Evolutionary conservation across 1,284 basidiomycete genomes (phyloP).

Genomic region (Cutaneotrichosporon daszewskae): DNA sequence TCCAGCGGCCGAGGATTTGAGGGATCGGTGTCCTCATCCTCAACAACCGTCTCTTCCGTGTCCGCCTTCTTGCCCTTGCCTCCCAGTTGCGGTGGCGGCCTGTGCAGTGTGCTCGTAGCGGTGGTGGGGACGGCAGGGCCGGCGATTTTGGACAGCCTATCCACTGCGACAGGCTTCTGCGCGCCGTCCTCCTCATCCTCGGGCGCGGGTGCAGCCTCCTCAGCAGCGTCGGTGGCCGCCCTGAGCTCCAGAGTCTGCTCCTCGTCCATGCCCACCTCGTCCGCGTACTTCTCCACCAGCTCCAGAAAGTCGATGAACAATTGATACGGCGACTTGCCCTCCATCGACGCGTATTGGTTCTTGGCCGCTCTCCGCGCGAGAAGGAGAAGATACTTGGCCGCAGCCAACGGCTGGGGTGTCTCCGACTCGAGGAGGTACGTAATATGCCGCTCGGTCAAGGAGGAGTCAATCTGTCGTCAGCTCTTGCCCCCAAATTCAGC

Average conservation of each 20-base stretch:
- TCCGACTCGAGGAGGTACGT: slow-evolving; percentile 64
- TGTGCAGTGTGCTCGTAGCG: slow-evolving; percentile 20
- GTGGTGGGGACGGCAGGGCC: slow-evolving; percentile 61
- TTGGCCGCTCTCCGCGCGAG: slow-evolving; percentile 75
- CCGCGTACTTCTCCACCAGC: slow-evolving; percentile 81
- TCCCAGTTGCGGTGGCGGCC: slow-evolving; percentile 19
- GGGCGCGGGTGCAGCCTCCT: slow-evolving; percentile 6
- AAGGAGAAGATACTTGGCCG: slow-evolving; percentile 80
- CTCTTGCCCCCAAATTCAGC: slow-evolving; percentile 12
- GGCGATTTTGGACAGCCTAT: slow-evolving; percentile 49
- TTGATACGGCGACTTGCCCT: slow-evolving; percentile 94
- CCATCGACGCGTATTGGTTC: slow-evolving; percentile 79
- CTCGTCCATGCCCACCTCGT: slow-evolving; percentile 86
- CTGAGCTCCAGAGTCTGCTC: slow-evolving; percentile 60
- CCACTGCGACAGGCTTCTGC: slow-evolving; percentile 36
- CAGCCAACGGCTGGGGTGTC: slow-evolving; percentile 80
- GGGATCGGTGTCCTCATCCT: slow-evolving; percentile 78
- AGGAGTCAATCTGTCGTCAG: slow-evolving; percentile 60
- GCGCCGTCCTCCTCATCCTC: slow-evolving; percentile 59
- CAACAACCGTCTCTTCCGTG: slow-evolving; percentile 51
- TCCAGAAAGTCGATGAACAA: slow-evolving; percentile 89
- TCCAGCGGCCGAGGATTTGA: slow-evolving; percentile 69
- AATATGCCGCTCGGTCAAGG: slow-evolving; percentile 78
- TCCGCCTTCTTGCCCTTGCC: slow-evolving; percentile 47
- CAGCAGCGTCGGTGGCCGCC: slow-evolving; percentile 48